A percentile compares a stretch with the other conserved stretches of the same genome.
These are phyloP conservation scores for Lichtheimia ornata DNA, from an alignment of 371 early-diverging fungal genomes.

Conservation along the genomic window DNA sequence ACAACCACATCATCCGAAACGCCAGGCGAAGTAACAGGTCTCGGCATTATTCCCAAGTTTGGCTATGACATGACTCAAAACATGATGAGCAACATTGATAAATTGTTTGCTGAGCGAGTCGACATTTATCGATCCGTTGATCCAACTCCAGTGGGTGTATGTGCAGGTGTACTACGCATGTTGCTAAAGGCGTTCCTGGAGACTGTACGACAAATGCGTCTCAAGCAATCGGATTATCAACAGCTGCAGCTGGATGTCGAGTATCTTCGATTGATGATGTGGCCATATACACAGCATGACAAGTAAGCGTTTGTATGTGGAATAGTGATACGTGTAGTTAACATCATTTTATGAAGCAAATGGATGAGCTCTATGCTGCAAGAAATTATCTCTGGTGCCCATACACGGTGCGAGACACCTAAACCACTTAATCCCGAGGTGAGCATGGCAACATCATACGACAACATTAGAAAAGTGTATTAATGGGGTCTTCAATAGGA, in stretches of 20 bases:
- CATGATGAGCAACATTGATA: conserved; percentile 66
- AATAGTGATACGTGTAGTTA: neutral
- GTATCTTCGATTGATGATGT: conserved; percentile 48
- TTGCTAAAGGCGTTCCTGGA: conserved; percentile 66
- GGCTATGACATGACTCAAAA: conserved; percentile 32
- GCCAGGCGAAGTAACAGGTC: conserved; percentile 9
- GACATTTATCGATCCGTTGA: conserved; percentile 66
- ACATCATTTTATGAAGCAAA: conserved; percentile 4
- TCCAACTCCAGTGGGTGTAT: conserved; percentile 50
- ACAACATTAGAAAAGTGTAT: neutral
- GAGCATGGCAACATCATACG: neutral
- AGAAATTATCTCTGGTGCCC: conserved; percentile 60
- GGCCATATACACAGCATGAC: conserved; percentile 40
- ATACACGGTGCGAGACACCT: conserved; percentile 23
- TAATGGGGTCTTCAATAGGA: conserved; percentile 1
- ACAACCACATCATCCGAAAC: conserved; percentile 25
- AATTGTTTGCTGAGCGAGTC: conserved; percentile 69
- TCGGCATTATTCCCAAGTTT: conserved; percentile 25
- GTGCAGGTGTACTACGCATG: conserved; percentile 55
- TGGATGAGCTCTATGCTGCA: conserved; percentile 58
- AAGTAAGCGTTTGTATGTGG: conserved; percentile 34
- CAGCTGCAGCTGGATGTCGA: conserved; percentile 67
- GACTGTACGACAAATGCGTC: conserved; percentile 48
- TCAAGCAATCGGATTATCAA: conserved; percentile 49
- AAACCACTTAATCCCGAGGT: conserved; percentile 9